Base-by-base conservation (phyloP, 306 rosid genomes). In the Pueraria montana region DNA sequence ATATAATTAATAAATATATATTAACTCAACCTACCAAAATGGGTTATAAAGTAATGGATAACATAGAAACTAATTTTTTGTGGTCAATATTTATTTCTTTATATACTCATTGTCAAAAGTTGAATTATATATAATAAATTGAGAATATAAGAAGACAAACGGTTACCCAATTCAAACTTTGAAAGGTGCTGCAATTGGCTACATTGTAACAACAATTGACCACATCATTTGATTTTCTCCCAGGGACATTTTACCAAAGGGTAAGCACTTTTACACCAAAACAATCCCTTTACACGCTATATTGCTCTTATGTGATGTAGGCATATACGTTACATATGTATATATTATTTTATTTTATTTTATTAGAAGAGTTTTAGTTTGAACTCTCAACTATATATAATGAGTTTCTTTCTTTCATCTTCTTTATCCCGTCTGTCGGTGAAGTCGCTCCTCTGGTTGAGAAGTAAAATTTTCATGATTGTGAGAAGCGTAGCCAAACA, bases 101-200 rank as follows among this genome's bases (percentile, higher is more conserved):
- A 58, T 21, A 10, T 61, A 11, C 27, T 13, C 4, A 13, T 45
- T 23, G 58, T 69, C 21, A 23, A 70, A 70, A 70, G 76, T 70
- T 4, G 38, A 48, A 13, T 48, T n/a, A n/a, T n/a, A n/a, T 46
- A 23, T 11, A 70, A 24, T 11, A 45, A 71, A 71, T 6, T 24
- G 23, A 6, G 20, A 24, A 24, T 8, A 27, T 27, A 36, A 36
- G 40, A 10, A 50, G 62, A 16, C 6, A 49, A 72, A 72, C 24
- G 26, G 26, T 26, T 34, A 73, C 78, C 49, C 46, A 5, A 18
- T 52, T 73, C 78, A 30, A 30, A 72, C 78, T 72, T 72, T 52
- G 16, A 30, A 52, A n/a, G 32, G 11, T n/a, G 21, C 23, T 27
- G 46, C 40, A 24, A 34, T 34, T 34, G 40, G 8, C 40, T 34